Evolutionary conservation across 352 stramenopile species (phyloP).

Genomic region (Aphanomyces stellatus): DNA sequence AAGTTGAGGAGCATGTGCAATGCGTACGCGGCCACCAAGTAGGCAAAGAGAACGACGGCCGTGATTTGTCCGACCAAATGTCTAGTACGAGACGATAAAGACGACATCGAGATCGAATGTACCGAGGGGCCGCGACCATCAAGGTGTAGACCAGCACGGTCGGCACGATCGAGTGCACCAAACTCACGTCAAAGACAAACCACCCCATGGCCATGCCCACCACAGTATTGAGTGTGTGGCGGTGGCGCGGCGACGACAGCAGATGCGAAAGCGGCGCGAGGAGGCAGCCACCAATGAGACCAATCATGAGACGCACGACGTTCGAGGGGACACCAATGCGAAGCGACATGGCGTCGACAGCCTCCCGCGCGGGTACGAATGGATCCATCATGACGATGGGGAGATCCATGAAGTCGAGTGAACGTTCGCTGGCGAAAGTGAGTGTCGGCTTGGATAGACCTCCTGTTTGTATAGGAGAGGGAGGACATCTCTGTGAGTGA

Average conservation of each 20-base stretch:
- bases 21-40: slow-evolving; percentile 56
- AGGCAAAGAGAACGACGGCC: slow-evolving; percentile 27
- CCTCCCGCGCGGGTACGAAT: neutral
- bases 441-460: no score
- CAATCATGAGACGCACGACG: neutral
- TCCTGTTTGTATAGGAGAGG: no score
- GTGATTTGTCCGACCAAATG: neutral
- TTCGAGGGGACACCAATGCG: neutral
- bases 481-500: no score
- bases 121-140: slow-evolving; percentile 57
- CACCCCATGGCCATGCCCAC: slow-evolving; percentile 49
- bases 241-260: neutral
- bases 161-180: slow-evolving; percentile 64
- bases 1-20: neutral
- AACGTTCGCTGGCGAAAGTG: no score
- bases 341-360: neutral
- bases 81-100: slow-evolving; percentile 3
- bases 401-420: no score
- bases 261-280: neutral
- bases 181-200: slow-evolving; percentile 74
- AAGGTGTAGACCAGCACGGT: slow-evolving; percentile 53
- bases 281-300: neutral
- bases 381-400: neutral
- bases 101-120: neutral
- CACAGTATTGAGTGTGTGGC: slow-evolving; percentile 61